phyloP scores from a whole-genome alignment of 345 rosid genomes.

The Moricandia moricandioides region DNA sequence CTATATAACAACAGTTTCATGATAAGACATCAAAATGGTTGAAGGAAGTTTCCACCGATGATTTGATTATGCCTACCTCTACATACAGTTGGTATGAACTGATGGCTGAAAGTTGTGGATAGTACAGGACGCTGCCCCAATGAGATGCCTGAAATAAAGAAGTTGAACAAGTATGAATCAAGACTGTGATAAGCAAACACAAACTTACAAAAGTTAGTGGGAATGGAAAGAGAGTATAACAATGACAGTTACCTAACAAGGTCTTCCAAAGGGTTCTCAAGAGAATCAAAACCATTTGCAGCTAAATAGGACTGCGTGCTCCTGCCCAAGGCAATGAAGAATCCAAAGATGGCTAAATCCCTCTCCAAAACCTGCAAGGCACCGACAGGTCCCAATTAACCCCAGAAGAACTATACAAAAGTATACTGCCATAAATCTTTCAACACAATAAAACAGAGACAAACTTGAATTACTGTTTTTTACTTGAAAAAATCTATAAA shows the following conservation, averaged over 20 bases:
- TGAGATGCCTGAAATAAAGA: slow-evolving; percentile 58
- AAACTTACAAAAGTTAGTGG: background rate
- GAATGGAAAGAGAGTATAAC: slow-evolving; percentile 16
- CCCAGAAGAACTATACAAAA: background rate
- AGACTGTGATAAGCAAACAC: slow-evolving; percentile 16
- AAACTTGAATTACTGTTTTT: slow-evolving; percentile 9
- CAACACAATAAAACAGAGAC: background rate
- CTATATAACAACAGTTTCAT: slow-evolving; percentile 42
- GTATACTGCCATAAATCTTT: background rate
- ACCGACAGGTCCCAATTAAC: slow-evolving; percentile 20
- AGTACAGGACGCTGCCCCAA: slow-evolving; percentile 87
- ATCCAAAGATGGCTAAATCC: slow-evolving; percentile 97
- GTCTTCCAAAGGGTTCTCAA: slow-evolving; percentile 65
- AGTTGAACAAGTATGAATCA: slow-evolving; percentile 1
- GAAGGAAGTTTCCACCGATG: slow-evolving; percentile 9
- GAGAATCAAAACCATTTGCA: slow-evolving; percentile 74
- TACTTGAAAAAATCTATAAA: background rate
- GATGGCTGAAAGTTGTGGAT: slow-evolving; percentile 92
- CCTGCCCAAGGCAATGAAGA: slow-evolving; percentile 93
- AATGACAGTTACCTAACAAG: slow-evolving; percentile 61
- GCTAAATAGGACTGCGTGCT: slow-evolving; percentile 66
- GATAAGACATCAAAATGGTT: slow-evolving; percentile 12
- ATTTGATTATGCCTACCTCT: slow-evolving; percentile 60
- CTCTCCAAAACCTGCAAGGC: slow-evolving; percentile 81
- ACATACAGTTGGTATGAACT: slow-evolving; percentile 95